Evolutionary conservation across 345 rosid species (phyloP).

Genomic region (Salix udensis): DNA sequence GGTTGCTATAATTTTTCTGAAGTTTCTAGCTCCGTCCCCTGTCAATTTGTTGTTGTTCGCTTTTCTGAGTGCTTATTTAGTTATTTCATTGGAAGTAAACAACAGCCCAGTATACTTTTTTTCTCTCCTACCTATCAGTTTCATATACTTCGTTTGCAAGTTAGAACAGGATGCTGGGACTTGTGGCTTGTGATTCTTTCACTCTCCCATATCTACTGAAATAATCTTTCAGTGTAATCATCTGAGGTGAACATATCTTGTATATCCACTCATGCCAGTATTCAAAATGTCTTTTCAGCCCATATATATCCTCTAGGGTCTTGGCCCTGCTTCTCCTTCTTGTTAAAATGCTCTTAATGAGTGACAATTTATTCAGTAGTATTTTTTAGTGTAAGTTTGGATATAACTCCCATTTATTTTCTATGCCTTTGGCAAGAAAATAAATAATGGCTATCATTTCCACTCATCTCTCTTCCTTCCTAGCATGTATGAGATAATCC

Average conservation of each 20-base stretch:
- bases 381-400: no score
- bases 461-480: not conserved
- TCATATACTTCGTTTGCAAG: not conserved
- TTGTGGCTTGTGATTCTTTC: not conserved
- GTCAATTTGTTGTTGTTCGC: not conserved
- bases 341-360: not conserved
- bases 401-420: not conserved
- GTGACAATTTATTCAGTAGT: not conserved
- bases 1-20: not conserved
- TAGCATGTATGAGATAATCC: not conserved
- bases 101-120: not conserved
- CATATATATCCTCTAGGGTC: not conserved
- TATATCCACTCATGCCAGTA: not conserved
- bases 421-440: not conserved
- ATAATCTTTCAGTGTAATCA: not conserved
- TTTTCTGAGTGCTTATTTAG: not conserved
- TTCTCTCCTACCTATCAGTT: not conserved
- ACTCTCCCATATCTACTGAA: not conserved
- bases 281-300: not conserved
- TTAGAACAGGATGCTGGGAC: not conserved
- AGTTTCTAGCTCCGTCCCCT: not conserved
- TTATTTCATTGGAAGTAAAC: not conserved
- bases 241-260: not conserved
- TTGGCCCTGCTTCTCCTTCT: not conserved
- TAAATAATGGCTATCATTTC: not conserved